Evolutionary conservation across 2,329 filamentous ascomycete species (phyloP), one percentile per base, ranked within the genome.

Genomic region (Verticillium alfalfae): DNA sequence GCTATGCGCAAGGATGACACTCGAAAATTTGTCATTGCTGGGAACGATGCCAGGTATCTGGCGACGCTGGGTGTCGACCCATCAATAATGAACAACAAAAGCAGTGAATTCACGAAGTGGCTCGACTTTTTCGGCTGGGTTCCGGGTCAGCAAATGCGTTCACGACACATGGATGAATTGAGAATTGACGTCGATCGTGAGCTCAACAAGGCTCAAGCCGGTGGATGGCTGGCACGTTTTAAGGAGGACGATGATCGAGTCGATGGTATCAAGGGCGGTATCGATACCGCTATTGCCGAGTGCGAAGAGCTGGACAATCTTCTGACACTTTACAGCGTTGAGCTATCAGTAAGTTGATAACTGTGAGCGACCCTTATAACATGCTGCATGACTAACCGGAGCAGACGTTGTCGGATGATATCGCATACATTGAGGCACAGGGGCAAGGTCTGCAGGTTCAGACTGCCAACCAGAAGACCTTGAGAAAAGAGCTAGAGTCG

Each of bases 371-470:
- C 39, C 7, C n/a, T 34, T 16, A 12, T 37, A 34, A 12, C 1
- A 15, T 26, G 26, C 26, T 26, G 26, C 26, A 26, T 26, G 26
- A 10, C 26, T 56, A 12, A 56, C 54, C 26, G 12, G 16, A 34
- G 31, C 70, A 96, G 90, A 98, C 93, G 57, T 82, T 99, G 36
- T 93, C 93, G 61, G 94, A 98, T 58, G 95, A 99, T 69, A 96
- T 99, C 68, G 89, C 93, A 3, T 98, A 96, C 72, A 98, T 99
- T 66, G 95, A 99, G 78, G 93, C 95, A 2, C 95, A 99, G 75
- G 93, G 92, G 7, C 94, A 99, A 76, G 95, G 95, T 79, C 80
- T 99, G 56, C 95, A 99, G 70, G 94, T 99, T 7, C 95, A 98
- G 75, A 94, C 94, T 22, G 92, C 95, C 49, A 99, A 99, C 69